Percentiles rank a stretch among this genome's conserved stretches.
Evolutionary conservation across 2,329 filamentous ascomycete species (phyloP).

Genomic region (Bipolaris zeicola): DNA sequence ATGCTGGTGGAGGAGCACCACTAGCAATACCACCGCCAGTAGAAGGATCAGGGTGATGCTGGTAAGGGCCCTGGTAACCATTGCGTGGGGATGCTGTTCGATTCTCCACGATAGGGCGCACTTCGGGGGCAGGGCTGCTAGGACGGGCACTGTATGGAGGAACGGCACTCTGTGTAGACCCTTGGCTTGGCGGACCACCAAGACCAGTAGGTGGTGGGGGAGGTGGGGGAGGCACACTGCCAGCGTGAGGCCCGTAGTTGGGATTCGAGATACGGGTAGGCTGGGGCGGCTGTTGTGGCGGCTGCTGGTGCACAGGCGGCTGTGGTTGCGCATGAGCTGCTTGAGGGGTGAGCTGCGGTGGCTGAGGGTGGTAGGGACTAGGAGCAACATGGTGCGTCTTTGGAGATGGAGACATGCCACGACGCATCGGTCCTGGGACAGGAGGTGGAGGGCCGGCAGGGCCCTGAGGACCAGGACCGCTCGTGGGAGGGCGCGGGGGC

Average conservation of each 20-base stretch:
- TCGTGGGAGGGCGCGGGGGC: slow-evolving; percentile 59
- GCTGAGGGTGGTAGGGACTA: slow-evolving; percentile 55
- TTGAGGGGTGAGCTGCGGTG: slow-evolving; percentile 57
- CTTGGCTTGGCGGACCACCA: slow-evolving; percentile 59
- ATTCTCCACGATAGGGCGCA: slow-evolving; percentile 80
- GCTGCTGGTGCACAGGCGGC: slow-evolving; percentile 45
- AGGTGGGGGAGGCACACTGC: slow-evolving; percentile 59
- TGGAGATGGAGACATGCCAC: slow-evolving; percentile 63
- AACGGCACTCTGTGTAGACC: slow-evolving; percentile 56
- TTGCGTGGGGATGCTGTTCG: slow-evolving; percentile 91
- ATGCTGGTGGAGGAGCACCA: slow-evolving; percentile 70
- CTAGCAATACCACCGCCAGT: slow-evolving; percentile 66
- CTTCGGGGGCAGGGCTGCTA: slow-evolving; percentile 81
- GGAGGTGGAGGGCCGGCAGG: slow-evolving; percentile 49
- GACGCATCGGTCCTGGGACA: slow-evolving; percentile 51
- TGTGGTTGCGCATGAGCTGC: slow-evolving; percentile 57
- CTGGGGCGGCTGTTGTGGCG: slow-evolving; percentile 43
- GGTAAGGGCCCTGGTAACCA: slow-evolving; percentile 80
- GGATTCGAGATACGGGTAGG: slow-evolving; percentile 55
- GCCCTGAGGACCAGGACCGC: slow-evolving; percentile 51
- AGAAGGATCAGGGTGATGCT: slow-evolving; percentile 71
- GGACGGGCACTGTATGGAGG: slow-evolving; percentile 69
- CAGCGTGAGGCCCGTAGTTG: slow-evolving; percentile 53
- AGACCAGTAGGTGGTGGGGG: slow-evolving; percentile 61
- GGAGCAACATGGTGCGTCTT: slow-evolving; percentile 62